A percentile compares a stretch with the other conserved stretches of the same genome.
Evolutionary conservation across 176 grass and related monocot genomes (phyloP).

Genomic region (Urochloa ruziziensis): DNA sequence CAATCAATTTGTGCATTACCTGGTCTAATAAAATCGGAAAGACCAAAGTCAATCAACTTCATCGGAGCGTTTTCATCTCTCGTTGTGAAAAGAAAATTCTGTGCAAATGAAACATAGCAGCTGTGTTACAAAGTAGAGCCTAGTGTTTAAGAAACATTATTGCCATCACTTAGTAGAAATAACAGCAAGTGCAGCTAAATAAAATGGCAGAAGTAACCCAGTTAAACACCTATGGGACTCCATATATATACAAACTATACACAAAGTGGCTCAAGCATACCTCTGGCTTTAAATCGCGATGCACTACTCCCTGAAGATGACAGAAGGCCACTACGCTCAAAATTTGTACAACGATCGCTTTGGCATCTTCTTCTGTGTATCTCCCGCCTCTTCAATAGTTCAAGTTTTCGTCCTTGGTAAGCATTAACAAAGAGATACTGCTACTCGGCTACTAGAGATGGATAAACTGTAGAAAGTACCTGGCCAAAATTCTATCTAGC

Average conservation of each 20-base stretch:
- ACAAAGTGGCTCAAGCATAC: constrained; percentile 44
- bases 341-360: constrained; percentile 96
- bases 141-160: constrained; percentile 15
- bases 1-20: constrained; percentile 41
- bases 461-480: constrained; percentile 47
- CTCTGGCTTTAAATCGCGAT: constrained; percentile 99
- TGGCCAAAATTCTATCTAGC: constrained; percentile 97
- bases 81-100: constrained; percentile 99
- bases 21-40: constrained; percentile 99
- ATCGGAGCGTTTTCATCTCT: constrained; percentile 88
- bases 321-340: constrained; percentile 89
- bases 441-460: constrained; percentile 1
- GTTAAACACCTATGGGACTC: not conserved
- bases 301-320: constrained; percentile 99
- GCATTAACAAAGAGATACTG: constrained; percentile 31
- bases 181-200: not conserved
- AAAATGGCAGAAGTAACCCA: constrained; percentile 16
- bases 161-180: constrained; percentile 9
- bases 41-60: constrained; percentile 98
- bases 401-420: constrained; percentile 38
- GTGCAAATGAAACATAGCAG: constrained; percentile 41
- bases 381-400: constrained; percentile 90
- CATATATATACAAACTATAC: constrained; percentile 2
- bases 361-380: constrained; percentile 97
- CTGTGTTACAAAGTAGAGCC: constrained; percentile 21